A percentile compares a stretch with the other conserved stretches of the same genome.
Evolutionary conservation across 805 yeast genomes (phyloP).

Genomic region (Metschnikowia kofuensis): DNA sequence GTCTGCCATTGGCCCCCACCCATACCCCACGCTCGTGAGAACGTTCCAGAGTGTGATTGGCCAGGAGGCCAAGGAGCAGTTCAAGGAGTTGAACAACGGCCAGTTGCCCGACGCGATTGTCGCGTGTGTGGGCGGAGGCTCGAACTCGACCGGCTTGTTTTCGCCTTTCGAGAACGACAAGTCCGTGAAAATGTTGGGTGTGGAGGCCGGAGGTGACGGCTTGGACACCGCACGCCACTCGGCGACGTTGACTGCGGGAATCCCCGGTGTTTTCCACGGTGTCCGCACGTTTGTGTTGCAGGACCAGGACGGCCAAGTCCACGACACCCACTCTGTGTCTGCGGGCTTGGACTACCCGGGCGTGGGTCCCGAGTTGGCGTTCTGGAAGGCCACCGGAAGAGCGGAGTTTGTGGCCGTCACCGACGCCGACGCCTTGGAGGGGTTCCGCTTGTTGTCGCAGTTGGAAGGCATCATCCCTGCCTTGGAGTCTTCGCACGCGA

Average conservation of each 20-base stretch:
- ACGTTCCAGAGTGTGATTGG: conserved; percentile 98
- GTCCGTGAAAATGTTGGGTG: conserved; percentile 80
- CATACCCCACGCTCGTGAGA: conserved; percentile 96
- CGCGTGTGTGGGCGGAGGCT: conserved; percentile 99
- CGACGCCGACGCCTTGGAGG: conserved; percentile 91
- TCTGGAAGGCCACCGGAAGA: conserved; percentile 92
- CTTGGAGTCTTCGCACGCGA: conserved; percentile 94
- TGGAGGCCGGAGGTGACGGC: conserved; percentile 99
- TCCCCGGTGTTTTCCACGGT: conserved; percentile 98
- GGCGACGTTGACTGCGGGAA: conserved; percentile 93
- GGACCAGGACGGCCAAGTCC: conserved; percentile 90
- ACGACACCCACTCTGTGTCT: conserved; percentile 95
- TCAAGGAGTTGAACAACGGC: conserved; percentile 72
- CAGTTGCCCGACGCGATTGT: conserved; percentile 89
- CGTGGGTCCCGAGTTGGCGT: conserved; percentile 97
- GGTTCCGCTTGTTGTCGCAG: conserved; percentile 85
- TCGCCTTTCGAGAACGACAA: conserved; percentile 85
- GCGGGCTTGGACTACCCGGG: conserved; percentile 99
- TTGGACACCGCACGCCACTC: conserved; percentile 84
- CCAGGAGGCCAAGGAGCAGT: conserved; percentile 88
- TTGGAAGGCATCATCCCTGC: conserved; percentile 99
- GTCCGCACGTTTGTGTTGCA: conserved; percentile 92
- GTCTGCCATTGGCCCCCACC: conserved; percentile 98
- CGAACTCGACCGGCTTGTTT: conserved; percentile 94
- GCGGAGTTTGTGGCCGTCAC: conserved; percentile 90